Conservation (phyloP, 148 eudicot species). For the Rhododendron ovatum region DNA sequence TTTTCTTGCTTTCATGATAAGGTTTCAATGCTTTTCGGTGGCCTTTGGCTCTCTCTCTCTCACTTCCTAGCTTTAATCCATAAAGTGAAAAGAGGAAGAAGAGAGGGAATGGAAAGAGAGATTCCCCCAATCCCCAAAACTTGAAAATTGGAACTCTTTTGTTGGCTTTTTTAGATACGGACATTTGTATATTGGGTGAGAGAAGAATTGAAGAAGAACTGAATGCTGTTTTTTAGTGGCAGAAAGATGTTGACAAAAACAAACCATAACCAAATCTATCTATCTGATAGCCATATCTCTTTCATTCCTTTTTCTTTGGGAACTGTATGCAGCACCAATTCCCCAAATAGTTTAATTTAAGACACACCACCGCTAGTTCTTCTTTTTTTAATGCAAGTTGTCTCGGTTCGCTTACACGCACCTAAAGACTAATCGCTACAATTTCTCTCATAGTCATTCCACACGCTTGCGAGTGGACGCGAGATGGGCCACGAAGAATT, state of each 20-base stretch:
- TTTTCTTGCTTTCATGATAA: slow-evolving; percentile 73
- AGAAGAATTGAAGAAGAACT: not conserved
- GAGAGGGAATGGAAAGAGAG: slow-evolving; percentile 13
- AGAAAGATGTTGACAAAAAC: slow-evolving; percentile 5
- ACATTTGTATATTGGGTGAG: slow-evolving; percentile 12
- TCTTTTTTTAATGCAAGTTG: not conserved
- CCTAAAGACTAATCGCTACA: too few species aligned
- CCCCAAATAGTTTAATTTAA: not conserved
- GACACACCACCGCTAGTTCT: not conserved
- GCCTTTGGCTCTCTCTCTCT: slow-evolving; percentile 18
- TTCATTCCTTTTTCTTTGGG: slow-evolving; percentile 4
- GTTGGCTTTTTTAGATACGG: slow-evolving; percentile 37
- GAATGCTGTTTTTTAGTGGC: slow-evolving; percentile 30
- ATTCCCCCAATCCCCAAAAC: slow-evolving; percentile 58
- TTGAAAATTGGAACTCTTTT: slow-evolving; percentile 30
- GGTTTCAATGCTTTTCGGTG: slow-evolving; percentile 84
- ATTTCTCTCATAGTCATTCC: too few species aligned
- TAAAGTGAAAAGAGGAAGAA: slow-evolving; percentile 24
- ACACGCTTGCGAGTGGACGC: not conserved
- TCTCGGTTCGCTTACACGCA: not conserved
- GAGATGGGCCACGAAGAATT: not conserved
- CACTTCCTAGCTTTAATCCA: slow-evolving; percentile 4
- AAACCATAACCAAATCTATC: slow-evolving; percentile 11
- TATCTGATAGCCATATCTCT: not conserved
- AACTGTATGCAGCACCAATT: not conserved